Conservation (phyloP, 441 rosid species). For the Isatis lusitanica region DNA sequence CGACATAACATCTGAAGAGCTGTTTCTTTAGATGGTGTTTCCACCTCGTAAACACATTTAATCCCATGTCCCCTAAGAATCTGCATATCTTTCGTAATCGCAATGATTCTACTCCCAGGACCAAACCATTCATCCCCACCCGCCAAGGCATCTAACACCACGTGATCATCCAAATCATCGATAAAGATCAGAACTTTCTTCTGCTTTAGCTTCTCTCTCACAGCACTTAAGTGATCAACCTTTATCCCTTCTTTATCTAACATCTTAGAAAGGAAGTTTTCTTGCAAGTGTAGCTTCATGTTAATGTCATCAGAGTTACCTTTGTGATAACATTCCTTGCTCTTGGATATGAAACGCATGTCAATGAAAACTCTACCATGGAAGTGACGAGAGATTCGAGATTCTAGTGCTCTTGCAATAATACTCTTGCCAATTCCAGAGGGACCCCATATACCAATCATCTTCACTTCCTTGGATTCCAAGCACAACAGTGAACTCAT, state of each 20-base stretch:
- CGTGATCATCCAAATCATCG: slow-evolving; percentile 22
- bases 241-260: neutral
- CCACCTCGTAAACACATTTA: neutral
- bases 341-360: slow-evolving; percentile 6
- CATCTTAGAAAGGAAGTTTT: slow-evolving; percentile 2
- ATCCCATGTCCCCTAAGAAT: slow-evolving; percentile 6
- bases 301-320: neutral
- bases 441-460: slow-evolving; percentile 22
- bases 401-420: slow-evolving; percentile 19
- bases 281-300: slow-evolving; percentile 13
- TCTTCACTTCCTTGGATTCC: slow-evolving; percentile 4
- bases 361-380: neutral
- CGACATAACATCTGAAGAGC: slow-evolving; percentile 14
- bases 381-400: neutral
- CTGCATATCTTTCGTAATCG: slow-evolving; percentile 19
- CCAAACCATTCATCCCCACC: slow-evolving; percentile 11
- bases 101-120: slow-evolving; percentile 24
- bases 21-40: neutral
- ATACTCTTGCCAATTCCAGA: slow-evolving; percentile 16
- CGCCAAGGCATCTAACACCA: slow-evolving; percentile 18
- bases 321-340: neutral
- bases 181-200: slow-evolving; percentile 13
- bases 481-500: neutral
- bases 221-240: neutral
- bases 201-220: neutral